Evolutionary conservation across 2,329 filamentous ascomycete species (phyloP).

Genomic region (Penicillium palitans): DNA sequence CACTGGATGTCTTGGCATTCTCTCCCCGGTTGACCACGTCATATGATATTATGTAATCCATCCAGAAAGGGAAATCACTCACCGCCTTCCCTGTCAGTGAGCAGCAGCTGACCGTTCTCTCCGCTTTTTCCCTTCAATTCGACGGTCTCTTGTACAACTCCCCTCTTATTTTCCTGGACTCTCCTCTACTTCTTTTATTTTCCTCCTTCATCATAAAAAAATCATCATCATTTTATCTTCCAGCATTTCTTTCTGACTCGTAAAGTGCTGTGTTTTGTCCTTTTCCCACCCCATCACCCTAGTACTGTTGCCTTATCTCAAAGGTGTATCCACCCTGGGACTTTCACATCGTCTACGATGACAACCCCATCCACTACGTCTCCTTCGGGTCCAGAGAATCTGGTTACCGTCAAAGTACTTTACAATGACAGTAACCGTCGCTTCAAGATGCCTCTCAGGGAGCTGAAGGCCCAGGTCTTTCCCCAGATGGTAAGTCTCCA

Average conservation of each 20-base stretch:
- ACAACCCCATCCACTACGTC: slow-evolving; percentile 44
- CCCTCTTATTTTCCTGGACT: slow-evolving; percentile 17
- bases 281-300: not conserved
- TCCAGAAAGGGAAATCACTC: not conserved
- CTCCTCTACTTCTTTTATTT: slow-evolving; percentile 15
- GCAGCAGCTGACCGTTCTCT: slow-evolving; percentile 13
- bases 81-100: slow-evolving; percentile 3
- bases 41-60: slow-evolving; percentile 1
- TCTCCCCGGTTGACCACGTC: slow-evolving; percentile 1
- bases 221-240: slow-evolving; percentile 14
- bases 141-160: slow-evolving; percentile 18
- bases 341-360: slow-evolving; percentile 23
- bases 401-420: slow-evolving; percentile 82
- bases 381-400: slow-evolving; percentile 62
- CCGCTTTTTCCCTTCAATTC: slow-evolving; percentile 18
- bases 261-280: slow-evolving; percentile 13
- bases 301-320: slow-evolving; percentile 16
- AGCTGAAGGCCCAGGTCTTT: slow-evolving; percentile 72
- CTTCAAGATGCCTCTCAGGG: slow-evolving; percentile 85
- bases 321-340: slow-evolving; percentile 13
- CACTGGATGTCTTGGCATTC: not conserved
- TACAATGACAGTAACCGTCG: slow-evolving; percentile 74
- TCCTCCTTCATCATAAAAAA: slow-evolving; percentile 13
- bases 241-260: slow-evolving; percentile 8
- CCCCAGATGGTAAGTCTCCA: slow-evolving; percentile 74